Evolutionary conservation across 306 rosid genomes (phyloP).

Genomic region (Castanea mollissima): DNA sequence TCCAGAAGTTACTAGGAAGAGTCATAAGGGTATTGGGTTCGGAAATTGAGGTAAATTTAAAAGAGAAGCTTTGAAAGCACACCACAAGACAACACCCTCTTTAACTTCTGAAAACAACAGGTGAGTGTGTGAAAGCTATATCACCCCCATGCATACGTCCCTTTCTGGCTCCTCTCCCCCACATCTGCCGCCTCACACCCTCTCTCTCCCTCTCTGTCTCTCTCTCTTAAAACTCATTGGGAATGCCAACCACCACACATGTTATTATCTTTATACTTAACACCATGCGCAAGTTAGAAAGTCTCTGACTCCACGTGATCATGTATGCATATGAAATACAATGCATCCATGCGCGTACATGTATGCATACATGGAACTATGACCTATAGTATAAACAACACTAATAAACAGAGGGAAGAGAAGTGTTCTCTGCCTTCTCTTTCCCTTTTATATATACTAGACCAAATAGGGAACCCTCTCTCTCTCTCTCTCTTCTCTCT

Average conservation of each 20-base stretch:
- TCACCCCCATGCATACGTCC: conserved; percentile 99
- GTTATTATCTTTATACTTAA: conserved; percentile 17
- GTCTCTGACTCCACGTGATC: conserved; percentile 1
- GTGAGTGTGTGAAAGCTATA: conserved; percentile 95
- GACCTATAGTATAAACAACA: conserved; percentile 26
- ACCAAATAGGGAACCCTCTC: conserved; percentile 36
- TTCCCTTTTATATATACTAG: conserved; percentile 46
- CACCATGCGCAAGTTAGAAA: conserved; percentile 27
- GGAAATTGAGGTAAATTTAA: conserved; percentile 55
- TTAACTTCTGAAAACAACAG: conserved; percentile 67
- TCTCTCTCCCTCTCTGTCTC: conserved; percentile 32
- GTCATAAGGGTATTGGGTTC: conserved; percentile 34
- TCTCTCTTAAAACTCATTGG: conserved; percentile 43
- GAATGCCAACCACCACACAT: conserved; percentile 60
- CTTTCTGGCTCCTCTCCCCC: conserved; percentile 99
- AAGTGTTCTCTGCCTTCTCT: conserved; percentile 7
- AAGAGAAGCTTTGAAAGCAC: conserved; percentile 29
- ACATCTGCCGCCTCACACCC: conserved; percentile 91
- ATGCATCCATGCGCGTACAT: not conserved
- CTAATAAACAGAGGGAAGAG: conserved; percentile 25
- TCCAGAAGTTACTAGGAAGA: conserved; percentile 29
- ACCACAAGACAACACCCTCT: conserved; percentile 76
- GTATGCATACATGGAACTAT: conserved; percentile 5
- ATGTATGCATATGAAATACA: not conserved
- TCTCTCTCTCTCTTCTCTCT: conserved; percentile 30